Evolutionary conservation across 495 filamentous ascomycete genomes (phyloP).

Genomic region (Thozetella sp.): DNA sequence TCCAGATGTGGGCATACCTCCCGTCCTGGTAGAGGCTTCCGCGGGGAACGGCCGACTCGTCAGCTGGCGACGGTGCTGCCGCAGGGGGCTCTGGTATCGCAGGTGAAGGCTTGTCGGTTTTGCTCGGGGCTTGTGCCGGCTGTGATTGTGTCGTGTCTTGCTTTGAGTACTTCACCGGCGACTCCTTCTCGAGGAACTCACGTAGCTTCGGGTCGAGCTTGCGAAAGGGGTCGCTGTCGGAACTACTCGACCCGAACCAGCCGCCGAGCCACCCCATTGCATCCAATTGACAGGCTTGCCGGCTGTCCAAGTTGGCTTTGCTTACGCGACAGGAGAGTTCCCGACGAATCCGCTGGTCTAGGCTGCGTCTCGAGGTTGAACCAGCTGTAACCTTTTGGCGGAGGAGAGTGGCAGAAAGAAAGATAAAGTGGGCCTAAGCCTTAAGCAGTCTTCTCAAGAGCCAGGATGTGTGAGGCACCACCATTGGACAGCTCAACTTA

Average conservation of each 20-base stretch:
- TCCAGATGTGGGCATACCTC: constrained; percentile 93
- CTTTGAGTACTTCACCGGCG: constrained; percentile 69
- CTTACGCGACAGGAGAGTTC: neutral
- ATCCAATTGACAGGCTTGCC: neutral
- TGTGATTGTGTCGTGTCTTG: constrained; percentile 10
- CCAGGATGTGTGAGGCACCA: too few relatives aligned
- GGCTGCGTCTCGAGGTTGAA: neutral
- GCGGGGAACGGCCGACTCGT: constrained; percentile 21
- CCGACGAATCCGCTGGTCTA: too few relatives aligned
- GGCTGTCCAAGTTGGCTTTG: neutral
- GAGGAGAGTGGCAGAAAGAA: neutral
- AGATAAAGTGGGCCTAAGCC: neutral
- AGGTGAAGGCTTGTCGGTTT: neutral
- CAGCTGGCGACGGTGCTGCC: constrained; percentile 3
- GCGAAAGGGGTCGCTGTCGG: constrained; percentile 64
- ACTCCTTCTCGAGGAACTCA: constrained; percentile 83
- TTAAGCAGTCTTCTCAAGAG: neutral
- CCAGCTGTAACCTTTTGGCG: neutral
- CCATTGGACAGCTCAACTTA: too few relatives aligned
- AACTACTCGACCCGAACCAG: constrained; percentile 33
- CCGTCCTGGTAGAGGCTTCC: constrained; percentile 66
- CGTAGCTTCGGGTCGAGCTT: constrained; percentile 84
- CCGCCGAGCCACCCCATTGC: constrained; percentile 75
- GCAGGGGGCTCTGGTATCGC: neutral
- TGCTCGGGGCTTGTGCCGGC: constrained; percentile 6